Conservation (phyloP, 1,139 yeast genomes). For the Pichia sp. region DNA sequence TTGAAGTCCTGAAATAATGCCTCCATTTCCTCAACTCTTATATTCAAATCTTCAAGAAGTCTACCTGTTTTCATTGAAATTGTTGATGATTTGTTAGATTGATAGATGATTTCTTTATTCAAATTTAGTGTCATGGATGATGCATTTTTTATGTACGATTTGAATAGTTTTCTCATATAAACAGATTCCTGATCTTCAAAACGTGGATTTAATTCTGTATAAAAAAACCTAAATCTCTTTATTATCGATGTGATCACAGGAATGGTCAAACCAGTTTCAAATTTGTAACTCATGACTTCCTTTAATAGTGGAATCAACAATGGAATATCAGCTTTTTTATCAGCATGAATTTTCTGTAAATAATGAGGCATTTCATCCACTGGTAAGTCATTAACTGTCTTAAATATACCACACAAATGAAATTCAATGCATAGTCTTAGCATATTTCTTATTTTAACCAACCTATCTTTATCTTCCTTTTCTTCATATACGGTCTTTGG, state of each 20-base stretch:
- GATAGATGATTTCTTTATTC: constrained; percentile 29
- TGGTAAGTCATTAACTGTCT: constrained; percentile 17
- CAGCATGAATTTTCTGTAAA: constrained; percentile 25
- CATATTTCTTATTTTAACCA: constrained; percentile 40
- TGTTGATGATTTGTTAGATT: constrained; percentile 36
- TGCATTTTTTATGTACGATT: constrained; percentile 40
- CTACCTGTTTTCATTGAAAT: constrained; percentile 64
- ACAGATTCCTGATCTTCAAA: constrained; percentile 18
- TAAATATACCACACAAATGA: constrained; percentile 51
- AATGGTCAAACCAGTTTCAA: constrained; percentile 40
- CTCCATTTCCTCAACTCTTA: constrained; percentile 32
- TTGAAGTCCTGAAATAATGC: constrained; percentile 39
- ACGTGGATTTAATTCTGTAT: constrained; percentile 6
- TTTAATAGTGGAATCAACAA: constrained; percentile 29
- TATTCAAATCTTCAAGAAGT: constrained; percentile 43
- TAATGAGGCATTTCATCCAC: constrained; percentile 33
- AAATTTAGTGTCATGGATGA: constrained; percentile 30
- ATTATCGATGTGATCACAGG: constrained; percentile 41
- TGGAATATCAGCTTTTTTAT: constrained; percentile 19
- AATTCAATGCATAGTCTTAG: constrained; percentile 56
- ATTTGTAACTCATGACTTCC: constrained; percentile 44
- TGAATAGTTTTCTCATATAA: constrained; percentile 29
- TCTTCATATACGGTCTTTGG: constrained; percentile 19
- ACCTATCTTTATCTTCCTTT: constrained; percentile 37
- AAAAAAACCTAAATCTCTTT: constrained; percentile 36